Base-by-base conservation (phyloP, 306 rosid species). In the Fragaria iinumae region DNA sequence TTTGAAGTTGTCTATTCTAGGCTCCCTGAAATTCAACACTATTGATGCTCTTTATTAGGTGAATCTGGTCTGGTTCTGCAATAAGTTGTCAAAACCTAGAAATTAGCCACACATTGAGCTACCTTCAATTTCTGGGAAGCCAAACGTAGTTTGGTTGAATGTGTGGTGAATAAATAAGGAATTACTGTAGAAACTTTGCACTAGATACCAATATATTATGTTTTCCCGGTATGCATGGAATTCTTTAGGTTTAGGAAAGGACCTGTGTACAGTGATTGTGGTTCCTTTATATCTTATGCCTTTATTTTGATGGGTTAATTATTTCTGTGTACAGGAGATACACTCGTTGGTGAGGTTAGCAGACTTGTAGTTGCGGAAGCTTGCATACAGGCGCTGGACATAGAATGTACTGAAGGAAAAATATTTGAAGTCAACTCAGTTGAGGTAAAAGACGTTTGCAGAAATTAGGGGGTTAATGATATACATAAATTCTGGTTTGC, bases 341-440 rank as follows among this genome's bases (percentile, higher is more conserved):
- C 89, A 87, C 85, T 94, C 50, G 91, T 92, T 39, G 98, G 98
- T 65, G 98, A 94, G 73, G 97, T 84, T 74, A 94, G 98, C 82
- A 89, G 98, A 82, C 84, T 92, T 67, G 88, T 88, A 23, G 96
- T 94, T 81, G 98, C 98, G 27, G 98, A 94, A 88, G 97, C 98
- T 79, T 94, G 98, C 81, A 29, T 94, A 60, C 97, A 92, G 81
- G 97, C 95, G 25, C 82, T 94, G 49, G 97, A 92, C 86, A 87
- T 92, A 18, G 93, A 90, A 80, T 88, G 80, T 83, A 92, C 97
- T n/a, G 85, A 88, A 83, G 94, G 96, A 71, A 84, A 94, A 80
- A 69, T 74, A 1, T 94, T 86, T 57, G 98, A 94, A 86, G 81
- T 94, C 50, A 90, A 79, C 85, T 91, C 98, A 49, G 84, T 94